Base-by-base conservation (phyloP, 495 filamentous ascomycete genomes). In the Bryoglossum gracile region DNA sequence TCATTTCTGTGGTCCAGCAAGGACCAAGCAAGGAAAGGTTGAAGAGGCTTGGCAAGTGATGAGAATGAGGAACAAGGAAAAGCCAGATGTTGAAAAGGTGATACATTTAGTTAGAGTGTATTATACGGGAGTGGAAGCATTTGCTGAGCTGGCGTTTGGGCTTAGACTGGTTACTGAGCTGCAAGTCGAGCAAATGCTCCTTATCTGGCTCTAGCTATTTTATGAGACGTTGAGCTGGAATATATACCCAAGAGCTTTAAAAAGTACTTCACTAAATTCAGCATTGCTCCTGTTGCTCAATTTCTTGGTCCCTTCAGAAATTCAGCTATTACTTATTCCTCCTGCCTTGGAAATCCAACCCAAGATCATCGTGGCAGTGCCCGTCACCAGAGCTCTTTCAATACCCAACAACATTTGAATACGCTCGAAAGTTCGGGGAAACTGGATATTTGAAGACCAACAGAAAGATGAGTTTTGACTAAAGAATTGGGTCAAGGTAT, bases 131-230 rank as follows among this genome's bases (percentile, higher is more conserved):
- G 13, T 57, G 26, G 60, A 57, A 3, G 13, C 56, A 55, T 51
- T 28, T 65, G 43, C 59, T 44, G 26, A 58, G 51, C 22, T 53
- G 19, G 60, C 57, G 48, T 51, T 66, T 44, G 45, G 59, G 45
- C 17, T 22, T 43, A 34, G 16, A 48, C 35, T 58, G 63, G 50
- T 19, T 60, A 23, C 62, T 57, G 35, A 43, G 47, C 17, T 18
- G 19, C 18, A 25, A 57, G 59, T 61, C 23, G 22, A 60, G 47
- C 43, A 50, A 33, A 46, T 42, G 38, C 54, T 58, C 34, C 43
- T 48, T 39, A 43, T 30, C 21, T 43, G 40, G 40, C 24, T 43
- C n/a, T 8, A 18, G 23, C 24, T n/a, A 25, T 25, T 24, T n/a
- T 17, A 4, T 19, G 42, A 45, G 42, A 35, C 13, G 43, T 46